Evolutionary conservation across 2,329 filamentous ascomycete species (phyloP).

Genomic region (Chrysosporium queenslandicum): DNA sequence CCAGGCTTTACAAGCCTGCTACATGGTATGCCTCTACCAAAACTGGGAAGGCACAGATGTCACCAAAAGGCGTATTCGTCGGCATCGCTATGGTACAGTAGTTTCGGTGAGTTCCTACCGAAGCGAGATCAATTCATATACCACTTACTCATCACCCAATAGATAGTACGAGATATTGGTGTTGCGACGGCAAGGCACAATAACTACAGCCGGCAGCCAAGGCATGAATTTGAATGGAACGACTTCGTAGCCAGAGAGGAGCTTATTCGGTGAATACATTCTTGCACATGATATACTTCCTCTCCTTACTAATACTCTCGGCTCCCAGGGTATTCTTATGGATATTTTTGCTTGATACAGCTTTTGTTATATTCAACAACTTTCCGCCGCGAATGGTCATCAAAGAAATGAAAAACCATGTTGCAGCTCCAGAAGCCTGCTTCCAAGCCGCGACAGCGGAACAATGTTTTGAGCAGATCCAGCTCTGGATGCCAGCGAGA

Average conservation of each 20-base stretch:
- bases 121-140: background rate
- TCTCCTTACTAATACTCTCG: background rate
- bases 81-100: background rate
- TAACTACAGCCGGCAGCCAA: background rate
- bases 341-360: conserved; percentile 1
- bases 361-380: conserved; percentile 5
- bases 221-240: conserved; percentile 4
- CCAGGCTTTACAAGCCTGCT: background rate
- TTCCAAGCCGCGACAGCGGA: background rate
- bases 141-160: background rate
- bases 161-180: conserved; percentile 2
- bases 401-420: conserved; percentile 7
- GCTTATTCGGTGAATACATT: background rate
- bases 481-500: background rate
- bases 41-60: conserved; percentile 3
- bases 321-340: background rate
- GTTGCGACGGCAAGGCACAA: background rate
- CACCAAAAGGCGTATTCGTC: background rate
- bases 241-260: background rate
- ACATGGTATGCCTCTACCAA: conserved; percentile 6
- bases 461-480: conserved; percentile 1
- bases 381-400: conserved; percentile 1
- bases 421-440: background rate
- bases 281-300: background rate
- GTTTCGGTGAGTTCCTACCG: background rate